These are phyloP conservation scores for Candida berthetii DNA, from an alignment of 805 yeast species.

Conservation along the genomic window DNA sequence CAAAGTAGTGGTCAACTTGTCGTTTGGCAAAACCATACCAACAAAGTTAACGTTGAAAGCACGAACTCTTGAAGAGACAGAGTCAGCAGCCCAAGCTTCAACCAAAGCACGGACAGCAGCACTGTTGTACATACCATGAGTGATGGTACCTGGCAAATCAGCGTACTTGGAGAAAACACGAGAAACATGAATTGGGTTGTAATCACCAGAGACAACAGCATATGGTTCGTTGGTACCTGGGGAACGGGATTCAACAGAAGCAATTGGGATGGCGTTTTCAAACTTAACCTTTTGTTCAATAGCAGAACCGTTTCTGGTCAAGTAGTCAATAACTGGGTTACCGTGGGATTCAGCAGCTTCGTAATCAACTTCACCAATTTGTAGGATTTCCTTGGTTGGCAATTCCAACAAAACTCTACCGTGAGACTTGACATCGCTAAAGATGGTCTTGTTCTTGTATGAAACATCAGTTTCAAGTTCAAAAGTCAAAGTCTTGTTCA, in stretches of 20 bases:
- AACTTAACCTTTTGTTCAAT: slow-evolving; percentile 91
- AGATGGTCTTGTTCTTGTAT: slow-evolving; percentile 71
- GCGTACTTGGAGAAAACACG: slow-evolving; percentile 93
- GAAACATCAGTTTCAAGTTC: slow-evolving; percentile 81
- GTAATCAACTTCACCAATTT: slow-evolving; percentile 79
- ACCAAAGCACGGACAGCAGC: slow-evolving; percentile 93
- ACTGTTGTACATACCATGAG: slow-evolving; percentile 98
- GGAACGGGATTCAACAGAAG: slow-evolving; percentile 57
- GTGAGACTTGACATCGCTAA: slow-evolving; percentile 70
- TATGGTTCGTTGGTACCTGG: slow-evolving; percentile 96
- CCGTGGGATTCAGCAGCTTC: slow-evolving; percentile 92
- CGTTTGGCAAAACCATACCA: slow-evolving; percentile 98
- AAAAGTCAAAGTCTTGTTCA: slow-evolving; percentile 79
- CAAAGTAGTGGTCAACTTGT: slow-evolving; percentile 75
- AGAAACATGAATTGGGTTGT: slow-evolving; percentile 96
- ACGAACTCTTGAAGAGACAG: slow-evolving; percentile 91
- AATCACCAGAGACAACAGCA: slow-evolving; percentile 97
- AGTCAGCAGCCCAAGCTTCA: slow-evolving; percentile 98
- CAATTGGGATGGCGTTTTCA: slow-evolving; percentile 85
- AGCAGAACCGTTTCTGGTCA: slow-evolving; percentile 85
- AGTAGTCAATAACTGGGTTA: slow-evolving; percentile 94
- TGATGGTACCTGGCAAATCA: slow-evolving; percentile 92
- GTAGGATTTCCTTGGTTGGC: slow-evolving; percentile 84
- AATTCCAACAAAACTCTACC: slow-evolving; percentile 87
- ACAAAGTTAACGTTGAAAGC: slow-evolving; percentile 88